These are phyloP conservation scores for Chloris gayana DNA, from an alignment of 176 grass and related monocot species.

Conservation along the genomic window DNA sequence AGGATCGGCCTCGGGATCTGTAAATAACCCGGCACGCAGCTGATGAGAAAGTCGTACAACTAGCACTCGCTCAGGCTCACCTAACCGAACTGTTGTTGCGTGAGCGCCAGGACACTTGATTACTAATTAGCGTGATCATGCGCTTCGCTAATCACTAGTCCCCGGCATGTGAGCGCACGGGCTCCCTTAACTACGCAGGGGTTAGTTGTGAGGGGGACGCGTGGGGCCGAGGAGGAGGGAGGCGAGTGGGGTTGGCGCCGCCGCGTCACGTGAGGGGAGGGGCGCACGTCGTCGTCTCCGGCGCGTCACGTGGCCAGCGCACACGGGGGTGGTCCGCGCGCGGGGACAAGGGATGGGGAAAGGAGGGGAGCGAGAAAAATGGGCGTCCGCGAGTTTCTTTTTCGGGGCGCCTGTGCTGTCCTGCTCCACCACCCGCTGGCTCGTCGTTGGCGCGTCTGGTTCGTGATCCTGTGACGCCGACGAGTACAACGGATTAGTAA, in stretches of 20 bases:
- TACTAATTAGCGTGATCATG: neutral
- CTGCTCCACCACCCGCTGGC: neutral
- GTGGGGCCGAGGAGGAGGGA: neutral
- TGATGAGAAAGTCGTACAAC: neutral
- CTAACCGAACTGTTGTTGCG: neutral
- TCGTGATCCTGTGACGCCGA: neutral
- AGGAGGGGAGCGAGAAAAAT: neutral
- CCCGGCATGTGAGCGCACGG: neutral
- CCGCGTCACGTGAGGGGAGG: conserved; percentile 47
- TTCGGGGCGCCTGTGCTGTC: no score
- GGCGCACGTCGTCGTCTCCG: neutral
- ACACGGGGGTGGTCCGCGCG: neutral
- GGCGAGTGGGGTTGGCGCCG: conserved; percentile 27
- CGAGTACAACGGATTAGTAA: neutral
- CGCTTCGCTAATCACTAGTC: neutral
- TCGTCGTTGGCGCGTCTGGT: neutral
- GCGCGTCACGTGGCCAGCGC: conserved; percentile 75
- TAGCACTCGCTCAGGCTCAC: neutral
- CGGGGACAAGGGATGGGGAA: neutral
- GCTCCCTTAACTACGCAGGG: neutral
- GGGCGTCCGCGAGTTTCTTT: neutral
- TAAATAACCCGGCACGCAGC: conserved; percentile 43
- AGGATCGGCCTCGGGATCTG: conserved; percentile 56
- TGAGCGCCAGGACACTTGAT: neutral
- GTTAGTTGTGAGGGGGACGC: neutral